Evolutionary conservation across 305 asterid genomes (phyloP).

Genomic region (Fraxinus latifolia): DNA sequence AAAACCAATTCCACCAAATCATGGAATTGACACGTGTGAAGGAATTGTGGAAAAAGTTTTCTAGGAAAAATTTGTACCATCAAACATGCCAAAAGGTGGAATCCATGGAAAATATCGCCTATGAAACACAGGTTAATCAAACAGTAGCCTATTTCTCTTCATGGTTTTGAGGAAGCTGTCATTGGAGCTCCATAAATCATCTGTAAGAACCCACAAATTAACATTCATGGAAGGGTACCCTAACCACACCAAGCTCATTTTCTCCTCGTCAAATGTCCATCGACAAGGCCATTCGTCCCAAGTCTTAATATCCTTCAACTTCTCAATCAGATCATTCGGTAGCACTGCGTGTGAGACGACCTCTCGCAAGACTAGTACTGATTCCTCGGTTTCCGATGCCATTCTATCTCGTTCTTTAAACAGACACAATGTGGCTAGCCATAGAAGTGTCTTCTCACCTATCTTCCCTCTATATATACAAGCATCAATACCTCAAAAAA

Average conservation of each 20-base stretch:
- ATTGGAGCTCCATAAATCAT: background rate
- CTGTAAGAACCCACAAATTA: background rate
- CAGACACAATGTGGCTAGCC: background rate
- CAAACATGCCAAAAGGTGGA: too few relatives aligned
- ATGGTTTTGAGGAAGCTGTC: background rate
- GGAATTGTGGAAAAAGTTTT: too few relatives aligned
- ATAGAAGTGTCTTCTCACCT: background rate
- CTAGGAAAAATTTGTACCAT: too few relatives aligned
- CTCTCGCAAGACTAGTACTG: background rate
- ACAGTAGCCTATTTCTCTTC: background rate
- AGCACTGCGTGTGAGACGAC: background rate
- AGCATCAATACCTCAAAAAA: background rate
- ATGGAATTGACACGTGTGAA: too few relatives aligned
- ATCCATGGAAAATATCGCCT: too few relatives aligned
- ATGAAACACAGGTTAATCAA: too few relatives aligned
- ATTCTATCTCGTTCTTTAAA: background rate
- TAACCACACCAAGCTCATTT: background rate
- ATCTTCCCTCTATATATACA: background rate
- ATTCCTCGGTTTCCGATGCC: background rate
- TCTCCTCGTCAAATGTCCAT: conserved; percentile 19
- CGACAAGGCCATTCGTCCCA: conserved; percentile 2
- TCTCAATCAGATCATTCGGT: background rate
- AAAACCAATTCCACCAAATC: too few relatives aligned
- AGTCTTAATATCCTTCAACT: conserved; percentile 9
- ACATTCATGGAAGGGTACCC: background rate